A percentile compares a stretch with the other conserved stretches of the same genome.
Conservation (phyloP, 1,284 basidiomycete genomes). For the Ceratobasidium sp. region DNA sequence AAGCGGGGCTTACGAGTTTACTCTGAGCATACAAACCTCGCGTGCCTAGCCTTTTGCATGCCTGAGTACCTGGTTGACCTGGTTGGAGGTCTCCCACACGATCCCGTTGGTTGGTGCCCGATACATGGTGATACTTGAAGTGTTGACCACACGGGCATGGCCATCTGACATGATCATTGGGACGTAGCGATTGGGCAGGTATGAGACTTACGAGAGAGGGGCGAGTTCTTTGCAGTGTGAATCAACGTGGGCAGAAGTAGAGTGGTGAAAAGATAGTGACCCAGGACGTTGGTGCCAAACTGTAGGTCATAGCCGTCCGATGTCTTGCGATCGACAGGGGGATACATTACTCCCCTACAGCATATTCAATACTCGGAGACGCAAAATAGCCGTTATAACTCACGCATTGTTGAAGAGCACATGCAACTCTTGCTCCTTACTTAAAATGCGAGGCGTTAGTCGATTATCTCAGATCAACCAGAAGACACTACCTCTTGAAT, state of each 20-base stretch:
- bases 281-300: slow-evolving; percentile 66
- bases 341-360: slow-evolving; percentile 62
- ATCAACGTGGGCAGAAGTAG: slow-evolving; percentile 60
- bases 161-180: slow-evolving; percentile 43
- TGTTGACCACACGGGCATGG: slow-evolving; percentile 57
- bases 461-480: neutral
- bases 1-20: slow-evolving; percentile 53
- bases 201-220: slow-evolving; percentile 37
- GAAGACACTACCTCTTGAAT: slow-evolving; percentile 55
- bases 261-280: slow-evolving; percentile 59
- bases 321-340: slow-evolving; percentile 55
- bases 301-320: slow-evolving; percentile 63
- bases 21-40: slow-evolving; percentile 56
- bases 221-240: slow-evolving; percentile 48
- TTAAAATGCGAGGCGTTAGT: slow-evolving; percentile 40
- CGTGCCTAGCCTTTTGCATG: slow-evolving; percentile 44
- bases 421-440: slow-evolving; percentile 58
- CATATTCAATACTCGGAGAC: neutral
- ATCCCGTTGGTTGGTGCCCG: slow-evolving; percentile 47
- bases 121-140: slow-evolving; percentile 51
- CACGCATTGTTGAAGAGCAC: slow-evolving; percentile 63
- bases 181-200: neutral
- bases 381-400: slow-evolving; percentile 38
- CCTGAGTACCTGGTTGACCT: slow-evolving; percentile 44
- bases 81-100: slow-evolving; percentile 50